phyloP scores from a whole-genome alignment of 139 green algal species.

The Axilococcus clingmanii region DNA sequence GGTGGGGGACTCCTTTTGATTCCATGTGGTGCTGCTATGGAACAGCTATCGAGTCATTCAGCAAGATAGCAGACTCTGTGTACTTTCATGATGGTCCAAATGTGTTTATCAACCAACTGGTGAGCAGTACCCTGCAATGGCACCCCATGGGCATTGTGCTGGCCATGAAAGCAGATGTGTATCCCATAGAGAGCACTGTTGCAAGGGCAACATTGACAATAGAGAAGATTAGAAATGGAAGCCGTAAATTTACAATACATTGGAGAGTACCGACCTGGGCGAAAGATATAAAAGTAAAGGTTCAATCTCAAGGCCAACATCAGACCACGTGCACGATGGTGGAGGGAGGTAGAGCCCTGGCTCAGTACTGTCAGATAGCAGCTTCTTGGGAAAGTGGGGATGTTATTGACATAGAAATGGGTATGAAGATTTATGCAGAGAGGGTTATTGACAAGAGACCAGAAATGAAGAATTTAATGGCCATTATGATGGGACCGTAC shows the following conservation, averaged over 20 bases:
- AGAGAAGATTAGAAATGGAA: too few species aligned
- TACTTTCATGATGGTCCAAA: conserved; percentile 33
- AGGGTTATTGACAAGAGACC: conserved; percentile 8
- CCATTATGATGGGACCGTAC: conserved; percentile 26
- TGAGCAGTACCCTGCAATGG: conserved; percentile 17
- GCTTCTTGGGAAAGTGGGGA: conserved; percentile 13
- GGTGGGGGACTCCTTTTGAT: conserved; percentile 36
- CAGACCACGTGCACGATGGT: too few species aligned
- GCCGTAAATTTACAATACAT: too few species aligned
- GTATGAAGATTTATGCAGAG: conserved; percentile 8
- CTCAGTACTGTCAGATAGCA: too few species aligned
- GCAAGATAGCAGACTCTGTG: conserved; percentile 57
- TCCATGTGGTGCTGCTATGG: conserved; percentile 70
- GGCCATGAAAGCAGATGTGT: too few species aligned
- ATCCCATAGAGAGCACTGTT: too few species aligned
- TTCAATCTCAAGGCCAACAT: too few species aligned
- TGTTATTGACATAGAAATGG: conserved; percentile 13
- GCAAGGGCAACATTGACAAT: too few species aligned
- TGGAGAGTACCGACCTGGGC: too few species aligned
- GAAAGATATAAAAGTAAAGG: too few species aligned
- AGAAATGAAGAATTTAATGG: conserved; percentile 7
- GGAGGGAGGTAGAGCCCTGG: too few species aligned
- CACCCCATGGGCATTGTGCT: too few species aligned
- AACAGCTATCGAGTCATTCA: conserved; percentile 44
- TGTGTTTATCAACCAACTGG: conserved; percentile 34